These are phyloP conservation scores for Colletotrichum somersetense DNA, from an alignment of 2,329 filamentous ascomycete species.

Conservation along the genomic window DNA sequence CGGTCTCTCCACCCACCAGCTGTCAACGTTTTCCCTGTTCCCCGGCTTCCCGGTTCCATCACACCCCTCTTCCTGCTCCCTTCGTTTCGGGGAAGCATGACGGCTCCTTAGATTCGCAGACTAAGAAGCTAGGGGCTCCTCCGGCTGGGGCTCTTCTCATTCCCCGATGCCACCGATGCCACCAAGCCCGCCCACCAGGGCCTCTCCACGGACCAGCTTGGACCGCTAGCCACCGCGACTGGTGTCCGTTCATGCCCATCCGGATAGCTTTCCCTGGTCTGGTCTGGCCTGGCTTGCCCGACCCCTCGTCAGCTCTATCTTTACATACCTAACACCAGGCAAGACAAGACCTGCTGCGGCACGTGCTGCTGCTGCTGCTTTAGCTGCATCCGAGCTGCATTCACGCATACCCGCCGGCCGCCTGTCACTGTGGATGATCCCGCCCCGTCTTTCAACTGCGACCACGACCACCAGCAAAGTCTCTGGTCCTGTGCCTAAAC, in stretches of 20 bases:
- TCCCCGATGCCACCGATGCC: slow-evolving; percentile 32
- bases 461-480: slow-evolving; percentile 22
- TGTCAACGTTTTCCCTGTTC: slow-evolving; percentile 23
- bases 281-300: background rate
- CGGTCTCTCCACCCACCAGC: background rate
- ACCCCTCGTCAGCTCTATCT: background rate
- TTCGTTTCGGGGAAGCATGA: slow-evolving; percentile 42
- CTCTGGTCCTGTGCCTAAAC: slow-evolving; percentile 27
- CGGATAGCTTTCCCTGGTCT: background rate
- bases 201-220: slow-evolving; percentile 26
- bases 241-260: slow-evolving; percentile 5
- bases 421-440: slow-evolving; percentile 39
- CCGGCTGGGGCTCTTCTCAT: slow-evolving; percentile 35
- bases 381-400: slow-evolving; percentile 27
- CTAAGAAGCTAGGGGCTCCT: slow-evolving; percentile 31
- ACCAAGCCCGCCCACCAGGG: slow-evolving; percentile 25
- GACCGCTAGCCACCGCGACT: slow-evolving; percentile 20
- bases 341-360: background rate
- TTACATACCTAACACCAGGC: too few relatives aligned
- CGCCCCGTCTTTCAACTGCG: slow-evolving; percentile 11
- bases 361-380: background rate
- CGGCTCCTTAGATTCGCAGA: slow-evolving; percentile 30
- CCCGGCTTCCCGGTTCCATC: slow-evolving; percentile 38
- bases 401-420: slow-evolving; percentile 22
- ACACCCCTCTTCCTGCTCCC: slow-evolving; percentile 29